A percentile compares a stretch with the other conserved stretches of the same genome.
Conservation (phyloP, 2,329 filamentous ascomycete species). For the Ophiostoma populinum region DNA sequence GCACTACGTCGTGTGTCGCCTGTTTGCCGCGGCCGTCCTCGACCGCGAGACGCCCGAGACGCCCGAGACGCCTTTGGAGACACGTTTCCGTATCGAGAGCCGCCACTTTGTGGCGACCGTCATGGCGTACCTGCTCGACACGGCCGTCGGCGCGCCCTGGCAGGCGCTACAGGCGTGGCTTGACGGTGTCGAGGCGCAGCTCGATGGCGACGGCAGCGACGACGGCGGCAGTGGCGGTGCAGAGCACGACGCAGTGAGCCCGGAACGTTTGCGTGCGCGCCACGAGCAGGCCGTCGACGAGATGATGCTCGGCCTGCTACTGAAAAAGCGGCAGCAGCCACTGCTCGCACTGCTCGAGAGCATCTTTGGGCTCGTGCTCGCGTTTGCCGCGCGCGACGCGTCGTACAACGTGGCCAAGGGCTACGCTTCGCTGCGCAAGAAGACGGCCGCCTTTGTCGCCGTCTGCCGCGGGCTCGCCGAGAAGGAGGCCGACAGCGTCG, state of each 20-base stretch:
- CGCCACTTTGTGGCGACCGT: conserved; percentile 63
- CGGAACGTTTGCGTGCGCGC: conserved; percentile 48
- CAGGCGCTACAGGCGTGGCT: conserved; percentile 49
- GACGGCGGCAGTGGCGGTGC: too few species aligned
- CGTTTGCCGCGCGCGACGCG: conserved; percentile 37
- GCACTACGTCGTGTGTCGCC: conserved; percentile 53
- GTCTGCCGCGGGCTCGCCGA: conserved; percentile 53
- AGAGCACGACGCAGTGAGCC: too few species aligned
- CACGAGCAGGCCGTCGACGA: conserved; percentile 60
- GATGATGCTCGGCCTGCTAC: conserved; percentile 55
- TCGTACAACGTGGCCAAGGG: too few species aligned
- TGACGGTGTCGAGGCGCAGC: conserved; percentile 38
- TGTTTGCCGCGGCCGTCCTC: conserved; percentile 32
- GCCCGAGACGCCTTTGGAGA: conserved; percentile 13
- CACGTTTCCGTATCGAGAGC: conserved; percentile 55
- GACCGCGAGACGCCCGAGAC: neutral
- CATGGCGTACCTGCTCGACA: conserved; percentile 63
- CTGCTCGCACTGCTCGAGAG: conserved; percentile 58
- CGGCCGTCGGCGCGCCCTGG: conserved; percentile 62
- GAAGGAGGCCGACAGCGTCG: conserved; percentile 32
- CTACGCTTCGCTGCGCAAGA: conserved; percentile 53
- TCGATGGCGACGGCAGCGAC: conserved; percentile 23
- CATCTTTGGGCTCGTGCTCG: conserved; percentile 55
- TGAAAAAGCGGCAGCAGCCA: conserved; percentile 58
- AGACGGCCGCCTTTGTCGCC: conserved; percentile 55